Percentiles rank a stretch among this genome's conserved stretches.
These are phyloP conservation scores for Zangia roseola DNA, from an alignment of 768 basidiomycete genomes.

Conservation along the genomic window DNA sequence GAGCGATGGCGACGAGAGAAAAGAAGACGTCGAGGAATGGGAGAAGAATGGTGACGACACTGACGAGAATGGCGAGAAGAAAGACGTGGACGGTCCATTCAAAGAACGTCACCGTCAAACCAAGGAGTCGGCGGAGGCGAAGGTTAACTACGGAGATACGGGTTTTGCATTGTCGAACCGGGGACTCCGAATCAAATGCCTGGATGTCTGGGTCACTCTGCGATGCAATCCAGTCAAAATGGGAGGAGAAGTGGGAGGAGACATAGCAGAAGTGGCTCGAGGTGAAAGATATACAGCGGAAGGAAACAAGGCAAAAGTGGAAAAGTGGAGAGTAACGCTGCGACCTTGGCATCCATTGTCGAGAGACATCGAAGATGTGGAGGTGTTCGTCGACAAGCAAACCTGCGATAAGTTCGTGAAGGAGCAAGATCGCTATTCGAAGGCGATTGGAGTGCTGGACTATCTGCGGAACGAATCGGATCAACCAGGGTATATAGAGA, in stretches of 20 bases:
- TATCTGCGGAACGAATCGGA: neutral
- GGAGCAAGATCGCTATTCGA: neutral
- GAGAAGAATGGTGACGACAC: neutral
- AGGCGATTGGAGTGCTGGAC: neutral
- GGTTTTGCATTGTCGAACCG: neutral
- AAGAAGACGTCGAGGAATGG: too few relatives aligned
- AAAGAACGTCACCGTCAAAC: neutral
- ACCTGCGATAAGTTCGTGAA: neutral
- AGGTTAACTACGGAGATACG: neutral
- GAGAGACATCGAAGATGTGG: neutral
- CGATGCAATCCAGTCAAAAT: neutral
- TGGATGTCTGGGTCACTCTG: conserved; percentile 1
- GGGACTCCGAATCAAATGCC: neutral
- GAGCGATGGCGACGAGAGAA: too few relatives aligned
- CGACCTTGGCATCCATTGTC: conserved; percentile 1
- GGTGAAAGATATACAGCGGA: too few relatives aligned
- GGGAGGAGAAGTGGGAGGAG: too few relatives aligned
- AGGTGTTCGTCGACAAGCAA: neutral
- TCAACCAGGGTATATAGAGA: neutral
- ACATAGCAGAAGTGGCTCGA: too few relatives aligned
- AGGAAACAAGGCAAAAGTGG: too few relatives aligned
- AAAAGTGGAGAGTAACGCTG: neutral
- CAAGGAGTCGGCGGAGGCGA: neutral
- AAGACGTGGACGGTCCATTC: neutral
- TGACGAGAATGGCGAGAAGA: too few relatives aligned